A percentile compares a stretch with the other conserved stretches of the same genome.
Conservation (phyloP, 1,284 basidiomycete species). For the Earliella scabrosa region DNA sequence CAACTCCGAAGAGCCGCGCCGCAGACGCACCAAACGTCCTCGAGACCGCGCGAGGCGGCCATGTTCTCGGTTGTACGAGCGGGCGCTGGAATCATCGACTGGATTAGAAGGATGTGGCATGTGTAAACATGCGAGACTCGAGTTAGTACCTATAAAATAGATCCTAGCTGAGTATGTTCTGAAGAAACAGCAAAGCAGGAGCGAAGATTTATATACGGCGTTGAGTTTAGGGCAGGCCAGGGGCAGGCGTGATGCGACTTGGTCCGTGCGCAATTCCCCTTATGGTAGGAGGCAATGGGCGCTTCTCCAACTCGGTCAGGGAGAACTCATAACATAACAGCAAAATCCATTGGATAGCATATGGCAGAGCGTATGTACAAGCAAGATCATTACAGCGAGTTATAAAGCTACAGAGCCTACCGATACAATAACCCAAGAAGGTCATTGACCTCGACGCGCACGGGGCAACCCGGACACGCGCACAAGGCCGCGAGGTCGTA, state of each 20-base stretch:
- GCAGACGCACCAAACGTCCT: constrained; percentile 69
- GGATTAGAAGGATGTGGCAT: constrained; percentile 82
- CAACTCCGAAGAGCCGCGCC: constrained; percentile 44
- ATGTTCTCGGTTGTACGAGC: constrained; percentile 52
- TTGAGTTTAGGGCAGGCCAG: constrained; percentile 33
- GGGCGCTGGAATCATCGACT: constrained; percentile 63
- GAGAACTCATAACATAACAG: not conserved
- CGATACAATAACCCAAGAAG: constrained; percentile 4
- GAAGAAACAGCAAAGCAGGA: constrained; percentile 39
- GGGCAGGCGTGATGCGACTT: constrained; percentile 28
- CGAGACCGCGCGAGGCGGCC: constrained; percentile 54
- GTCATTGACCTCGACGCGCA: not conserved
- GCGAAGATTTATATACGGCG: constrained; percentile 43
- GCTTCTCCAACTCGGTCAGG: no score
- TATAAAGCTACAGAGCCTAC: constrained; percentile 10
- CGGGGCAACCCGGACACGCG: not conserved
- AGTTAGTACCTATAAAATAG: constrained; percentile 90
- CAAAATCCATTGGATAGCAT: not conserved
- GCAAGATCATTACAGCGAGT: not conserved
- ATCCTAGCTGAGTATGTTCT: constrained; percentile 91
- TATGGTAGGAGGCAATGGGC: no score
- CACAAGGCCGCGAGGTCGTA: constrained; percentile 3
- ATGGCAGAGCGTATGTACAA: constrained; percentile 3
- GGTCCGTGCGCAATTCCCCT: constrained; percentile 17
- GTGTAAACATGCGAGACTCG: constrained; percentile 87